phyloP scores from a whole-genome alignment of 176 grass and related monocot genomes.

The Microstegium vimineum region DNA sequence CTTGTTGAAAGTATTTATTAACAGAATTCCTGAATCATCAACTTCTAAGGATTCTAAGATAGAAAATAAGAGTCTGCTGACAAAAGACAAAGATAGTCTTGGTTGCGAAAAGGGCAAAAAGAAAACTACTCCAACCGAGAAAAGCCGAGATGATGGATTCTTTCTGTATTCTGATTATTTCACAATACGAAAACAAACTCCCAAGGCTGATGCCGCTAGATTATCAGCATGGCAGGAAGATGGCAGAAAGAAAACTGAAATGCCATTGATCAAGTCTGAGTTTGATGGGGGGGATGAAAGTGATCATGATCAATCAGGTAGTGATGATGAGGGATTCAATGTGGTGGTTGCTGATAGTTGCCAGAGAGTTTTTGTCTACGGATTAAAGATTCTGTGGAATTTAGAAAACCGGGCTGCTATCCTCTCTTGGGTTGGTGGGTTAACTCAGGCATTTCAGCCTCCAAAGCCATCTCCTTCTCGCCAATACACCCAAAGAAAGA shows the following conservation, averaged over 20 bases:
- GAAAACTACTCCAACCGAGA: slow-evolving; percentile 52
- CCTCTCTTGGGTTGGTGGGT: slow-evolving; percentile 64
- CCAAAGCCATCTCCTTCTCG: slow-evolving; percentile 85
- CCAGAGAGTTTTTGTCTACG: slow-evolving; percentile 91
- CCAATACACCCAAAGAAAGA: slow-evolving; percentile 76
- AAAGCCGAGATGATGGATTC: slow-evolving; percentile 71
- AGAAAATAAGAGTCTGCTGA: slow-evolving; percentile 37
- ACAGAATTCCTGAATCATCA: slow-evolving; percentile 48
- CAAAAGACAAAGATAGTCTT: slow-evolving; percentile 39
- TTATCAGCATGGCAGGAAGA: slow-evolving; percentile 82
- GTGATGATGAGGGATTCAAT: slow-evolving; percentile 95
- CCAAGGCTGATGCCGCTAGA: slow-evolving; percentile 81
- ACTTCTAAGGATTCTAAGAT: slow-evolving; percentile 41
- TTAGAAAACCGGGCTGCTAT: slow-evolving; percentile 83
- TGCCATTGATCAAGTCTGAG: slow-evolving; percentile 52
- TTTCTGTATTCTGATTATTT: slow-evolving; percentile 92
- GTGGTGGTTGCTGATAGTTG: slow-evolving; percentile 94
- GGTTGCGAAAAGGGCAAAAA: slow-evolving; percentile 48
- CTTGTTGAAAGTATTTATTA: slow-evolving; percentile 66
- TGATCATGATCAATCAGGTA: slow-evolving; percentile 68
- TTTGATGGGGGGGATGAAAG: slow-evolving; percentile 54
- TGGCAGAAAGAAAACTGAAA: slow-evolving; percentile 65
- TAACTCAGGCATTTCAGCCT: slow-evolving; percentile 89
- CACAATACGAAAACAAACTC: slow-evolving; percentile 88
- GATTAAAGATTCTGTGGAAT: slow-evolving; percentile 92